Evolutionary conservation across 495 filamentous ascomycete species (phyloP), one percentile per base, ranked within the genome.

Genomic region (Xylona heveae): DNA sequence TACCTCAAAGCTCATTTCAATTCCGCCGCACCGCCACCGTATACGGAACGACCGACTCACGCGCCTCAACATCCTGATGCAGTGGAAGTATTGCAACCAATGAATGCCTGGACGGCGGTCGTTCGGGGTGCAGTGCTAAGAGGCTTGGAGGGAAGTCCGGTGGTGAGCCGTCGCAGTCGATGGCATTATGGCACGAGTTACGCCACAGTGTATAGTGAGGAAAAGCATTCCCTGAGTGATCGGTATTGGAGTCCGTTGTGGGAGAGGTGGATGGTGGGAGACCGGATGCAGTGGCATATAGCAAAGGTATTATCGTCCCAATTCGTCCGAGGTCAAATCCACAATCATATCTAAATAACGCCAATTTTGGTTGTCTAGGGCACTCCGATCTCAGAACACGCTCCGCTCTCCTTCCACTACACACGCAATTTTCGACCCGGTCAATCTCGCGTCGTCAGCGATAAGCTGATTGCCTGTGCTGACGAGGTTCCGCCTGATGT

Each of bases 271-370:
- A 80, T 80, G 74, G 71, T 80, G 10, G 66, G 58, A 34, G 74
- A 80, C 50, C 59, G 74, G 29, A 78, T 80, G 74, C 72, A 78
- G 42, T 80, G 74, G 74, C 74, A 78, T 51, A 76, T 75, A 47
- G 64, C 67, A 7, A 76, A 73, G 58, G 71, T 74, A 38, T 43
- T 57, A 46, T 10, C 16, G 15, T 16, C 18, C 20, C 21, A 13
- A 13, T 26, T 21, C n/a, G n/a, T n/a, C n/a, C n/a, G n/a, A n/a
- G n/a, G n/a, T n/a, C n/a, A n/a, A n/a, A n/a, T n/a, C n/a, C n/a
- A n/a, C n/a, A n/a, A n/a, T n/a, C n/a, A n/a, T n/a, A n/a, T n/a
- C n/a, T n/a, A n/a, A n/a, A n/a, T n/a, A n/a, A n/a, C n/a, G n/a
- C n/a, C n/a, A n/a, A n/a, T n/a, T n/a, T n/a, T n/a, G n/a, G n/a